Evolutionary conservation across 495 filamentous ascomycete genomes (phyloP), one percentile per base, ranked within the genome.

Genomic region (Barbatosphaeria neglecta): DNA sequence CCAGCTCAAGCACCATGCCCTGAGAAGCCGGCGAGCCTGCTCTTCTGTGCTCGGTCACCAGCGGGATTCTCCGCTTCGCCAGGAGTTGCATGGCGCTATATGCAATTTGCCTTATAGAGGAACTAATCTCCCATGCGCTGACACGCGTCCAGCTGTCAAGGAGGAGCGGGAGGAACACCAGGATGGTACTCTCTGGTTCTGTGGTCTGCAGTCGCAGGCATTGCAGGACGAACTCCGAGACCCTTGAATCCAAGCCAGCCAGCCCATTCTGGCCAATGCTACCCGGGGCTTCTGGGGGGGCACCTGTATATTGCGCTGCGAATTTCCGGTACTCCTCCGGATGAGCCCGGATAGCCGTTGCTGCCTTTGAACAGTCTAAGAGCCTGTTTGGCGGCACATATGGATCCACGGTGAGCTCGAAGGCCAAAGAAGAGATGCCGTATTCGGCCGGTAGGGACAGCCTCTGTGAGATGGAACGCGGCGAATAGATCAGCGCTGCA

Each of bases 41-140:
- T 18, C 60, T 52, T 33, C 60, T 53, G 45, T 62, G 60, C 41
- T 66, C 63, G 0, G 49, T 49, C 4, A 64, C 54, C 0, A 43
- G 37, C 1, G 22, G 44, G 28, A 57, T 40, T 16, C 41, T 35
- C 3, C 8, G 11, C 19, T 35, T 27, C 6, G 59, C 47, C 5
- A 66, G 61, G 3, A 59, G 24, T 50, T 78, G 75, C 41, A 83
- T 52, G 24, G 78, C 41, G 0, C 73, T 71, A 51, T 87, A 89
- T 1, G 72, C 81, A 20, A 87, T 52, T 18, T 62, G 56, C 16
- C 84, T 67, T 24, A 77, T 58, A 0, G 41, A 19, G 13, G 68
- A 70, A 44, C 80, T 81, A 11, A 69, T 50, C 44, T 69, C 69
- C 85, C 85, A 90, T 3, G 80, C 78, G 50, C 77, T 84, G 31